These are phyloP conservation scores for Meripilus lineatus DNA, from an alignment of 1,284 basidiomycete species.

Conservation along the genomic window DNA sequence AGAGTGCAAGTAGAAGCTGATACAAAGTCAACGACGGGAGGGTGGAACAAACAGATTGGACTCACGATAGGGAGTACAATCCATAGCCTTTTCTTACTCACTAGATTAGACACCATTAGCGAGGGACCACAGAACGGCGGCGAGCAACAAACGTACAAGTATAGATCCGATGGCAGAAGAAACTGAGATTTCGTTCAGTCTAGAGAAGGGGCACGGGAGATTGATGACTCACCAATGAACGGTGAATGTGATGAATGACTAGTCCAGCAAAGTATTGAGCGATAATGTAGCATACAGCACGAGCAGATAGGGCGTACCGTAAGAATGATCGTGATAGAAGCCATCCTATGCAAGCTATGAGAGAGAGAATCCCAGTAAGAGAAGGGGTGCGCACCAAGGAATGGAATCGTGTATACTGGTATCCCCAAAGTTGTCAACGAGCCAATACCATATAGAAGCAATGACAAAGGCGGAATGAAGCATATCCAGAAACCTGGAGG, in stretches of 20 bases:
- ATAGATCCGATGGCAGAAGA: too few species aligned
- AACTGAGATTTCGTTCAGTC: background rate
- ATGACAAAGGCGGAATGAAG: conserved; percentile 13
- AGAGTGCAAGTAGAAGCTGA: too few species aligned
- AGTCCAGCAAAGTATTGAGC: too few species aligned
- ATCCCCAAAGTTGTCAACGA: conserved; percentile 11
- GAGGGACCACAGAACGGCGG: too few species aligned
- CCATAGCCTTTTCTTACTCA: conserved; percentile 31
- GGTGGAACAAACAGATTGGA: too few species aligned
- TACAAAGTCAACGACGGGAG: too few species aligned
- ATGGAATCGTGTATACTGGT: conserved; percentile 16
- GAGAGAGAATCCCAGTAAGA: conserved; percentile 6
- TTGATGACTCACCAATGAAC: conserved; percentile 20
- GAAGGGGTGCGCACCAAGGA: conserved; percentile 17
- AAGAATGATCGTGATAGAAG: conserved; percentile 19
- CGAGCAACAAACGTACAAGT: too few species aligned
- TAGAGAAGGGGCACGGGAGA: conserved; percentile 5
- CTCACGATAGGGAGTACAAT: conserved; percentile 33
- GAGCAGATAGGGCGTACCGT: conserved; percentile 13
- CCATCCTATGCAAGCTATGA: background rate
- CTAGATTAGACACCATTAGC: conserved; percentile 15
- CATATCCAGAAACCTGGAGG: conserved; percentile 11
- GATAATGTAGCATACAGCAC: conserved; percentile 9
- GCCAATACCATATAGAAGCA: conserved; percentile 12
- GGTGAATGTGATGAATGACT: conserved; percentile 16